Base-by-base conservation (phyloP, 164 flowering plant species). In the Vitis rotundifolia region DNA sequence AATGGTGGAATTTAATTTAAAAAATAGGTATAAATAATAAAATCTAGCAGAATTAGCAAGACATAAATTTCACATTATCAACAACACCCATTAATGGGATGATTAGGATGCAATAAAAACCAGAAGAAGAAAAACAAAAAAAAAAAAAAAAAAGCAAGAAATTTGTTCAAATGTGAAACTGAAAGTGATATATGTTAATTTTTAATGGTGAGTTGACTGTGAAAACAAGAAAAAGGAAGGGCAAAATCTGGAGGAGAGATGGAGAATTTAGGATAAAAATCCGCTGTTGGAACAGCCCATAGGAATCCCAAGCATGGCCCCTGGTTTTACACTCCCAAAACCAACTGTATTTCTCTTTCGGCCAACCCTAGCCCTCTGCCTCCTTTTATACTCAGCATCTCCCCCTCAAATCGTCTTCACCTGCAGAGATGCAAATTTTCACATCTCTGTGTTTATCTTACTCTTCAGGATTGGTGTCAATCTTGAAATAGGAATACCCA, bases 241-340 rank as follows among this genome's bases (percentile, higher is more conserved):
- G 66, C 47, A 18, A 57, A 59, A 29, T 49, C 18, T 16, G 22
- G 7, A 16, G 12, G 51, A 44, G 18, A 47, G 65, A 15, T 2
- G 52, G 10, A 16, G 22, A 12, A 52, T 50, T 61, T 9, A 1
- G 56, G 68, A 70, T 14, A 69, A 67, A 81, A 78, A 65, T 69
- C 80, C 72, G 75, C 79, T 79, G 68, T 76, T 70, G 47, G 74
- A 73, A 73, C 77, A 81, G 88, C 88, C 85, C 88, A 85, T 48
- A 49, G 88, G 80, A 80, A 80, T 29, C 9, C 49, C 55, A 19
- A 52, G 18, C 22, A 76, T 81, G 83, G 86, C 86, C 82, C 88
- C 81, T 81, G 86, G 88, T 83, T 85, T 85, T 81, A 57, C 22
- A 3, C 28, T 63, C 51, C 28, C n/a, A 68, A 73, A 75, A 71